Percentiles rank a stretch among this genome's conserved stretches.
phyloP scores from a whole-genome alignment of 192 early-diverging fungal species.

The Diversispora epigaea region DNA sequence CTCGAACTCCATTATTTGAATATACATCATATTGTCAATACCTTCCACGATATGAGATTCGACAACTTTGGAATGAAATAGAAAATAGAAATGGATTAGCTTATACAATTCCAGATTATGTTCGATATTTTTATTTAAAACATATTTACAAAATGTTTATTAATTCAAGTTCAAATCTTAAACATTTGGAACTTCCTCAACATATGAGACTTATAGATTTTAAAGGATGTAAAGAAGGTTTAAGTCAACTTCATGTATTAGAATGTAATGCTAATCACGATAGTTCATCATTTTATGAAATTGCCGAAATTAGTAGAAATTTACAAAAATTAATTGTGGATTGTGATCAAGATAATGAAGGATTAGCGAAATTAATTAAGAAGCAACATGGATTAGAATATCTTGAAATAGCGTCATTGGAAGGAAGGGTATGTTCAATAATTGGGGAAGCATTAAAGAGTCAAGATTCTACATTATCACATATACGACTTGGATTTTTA shows the following conservation, averaged over 20 bases:
- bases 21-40: neutral
- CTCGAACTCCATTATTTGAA: neutral
- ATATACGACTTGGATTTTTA: neutral
- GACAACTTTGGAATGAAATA: neutral
- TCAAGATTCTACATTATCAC: neutral
- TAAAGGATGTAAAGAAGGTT: neutral
- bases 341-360: neutral
- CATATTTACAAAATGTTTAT: neutral
- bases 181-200: neutral
- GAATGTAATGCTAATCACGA: neutral
- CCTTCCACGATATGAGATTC: neutral
- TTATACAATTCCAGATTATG: neutral
- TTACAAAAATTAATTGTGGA: neutral
- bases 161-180: neutral
- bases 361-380: neutral
- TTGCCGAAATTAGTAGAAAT: neutral
- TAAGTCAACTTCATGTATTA: neutral
- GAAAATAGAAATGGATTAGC: conserved; percentile 1
- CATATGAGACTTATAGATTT: neutral
- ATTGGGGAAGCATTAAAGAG: neutral
- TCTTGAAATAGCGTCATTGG: neutral
- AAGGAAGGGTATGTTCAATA: neutral
- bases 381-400: neutral
- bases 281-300: neutral
- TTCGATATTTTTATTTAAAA: neutral